A percentile compares a stretch with the other conserved stretches of the same genome.
phyloP scores from a whole-genome alignment of 1,139 yeast species.

The Kodamaea arcana region DNA sequence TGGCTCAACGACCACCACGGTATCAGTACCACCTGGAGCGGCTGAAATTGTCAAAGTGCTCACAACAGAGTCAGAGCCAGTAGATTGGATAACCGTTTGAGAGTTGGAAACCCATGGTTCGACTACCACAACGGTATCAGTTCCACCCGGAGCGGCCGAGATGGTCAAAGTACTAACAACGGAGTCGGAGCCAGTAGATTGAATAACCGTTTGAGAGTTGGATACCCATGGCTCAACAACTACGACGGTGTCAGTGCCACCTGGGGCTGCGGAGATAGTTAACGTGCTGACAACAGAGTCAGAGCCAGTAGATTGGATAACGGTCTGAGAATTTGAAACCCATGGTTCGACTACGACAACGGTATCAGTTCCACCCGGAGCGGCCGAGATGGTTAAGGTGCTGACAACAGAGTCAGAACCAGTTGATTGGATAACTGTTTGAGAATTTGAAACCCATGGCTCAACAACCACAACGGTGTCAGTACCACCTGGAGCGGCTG shows the following conservation, averaged over 20 bases:
- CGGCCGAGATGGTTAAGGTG: background rate
- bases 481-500: background rate
- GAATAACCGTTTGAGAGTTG: background rate
- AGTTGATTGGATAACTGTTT: background rate
- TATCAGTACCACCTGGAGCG: background rate
- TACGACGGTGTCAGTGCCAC: background rate
- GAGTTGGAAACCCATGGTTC: background rate
- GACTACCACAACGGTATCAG: background rate
- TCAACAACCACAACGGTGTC: background rate
- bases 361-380: background rate
- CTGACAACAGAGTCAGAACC: background rate
- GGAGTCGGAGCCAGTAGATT: background rate
- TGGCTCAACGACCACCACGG: background rate
- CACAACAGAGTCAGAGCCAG: background rate
- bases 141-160: background rate
- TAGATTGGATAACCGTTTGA: background rate
- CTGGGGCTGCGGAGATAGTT: background rate
- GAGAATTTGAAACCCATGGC: background rate
- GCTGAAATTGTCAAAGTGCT: background rate
- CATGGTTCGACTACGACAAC: background rate
- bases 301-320: background rate
- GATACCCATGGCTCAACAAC: background rate
- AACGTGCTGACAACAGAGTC: background rate
- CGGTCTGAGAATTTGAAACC: background rate
- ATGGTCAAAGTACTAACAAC: background rate